These are phyloP conservation scores for Adansonia madagascariensis DNA, from an alignment of 441 rosid genomes.

Conservation along the genomic window DNA sequence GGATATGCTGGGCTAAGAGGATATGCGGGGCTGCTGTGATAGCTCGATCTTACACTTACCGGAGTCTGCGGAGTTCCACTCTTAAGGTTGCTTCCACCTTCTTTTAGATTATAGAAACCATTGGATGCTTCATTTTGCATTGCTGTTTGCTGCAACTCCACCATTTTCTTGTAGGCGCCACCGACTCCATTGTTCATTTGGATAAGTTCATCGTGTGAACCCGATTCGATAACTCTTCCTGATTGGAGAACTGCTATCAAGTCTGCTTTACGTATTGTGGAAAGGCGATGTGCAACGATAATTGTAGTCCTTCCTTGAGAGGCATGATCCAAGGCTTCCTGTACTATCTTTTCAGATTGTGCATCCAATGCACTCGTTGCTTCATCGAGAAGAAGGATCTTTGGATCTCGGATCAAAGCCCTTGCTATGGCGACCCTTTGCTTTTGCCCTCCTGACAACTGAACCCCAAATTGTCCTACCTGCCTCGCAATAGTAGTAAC, in stretches of 20 bases:
- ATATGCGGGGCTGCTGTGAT: constrained; percentile 30
- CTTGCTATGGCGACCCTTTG: constrained; percentile 52
- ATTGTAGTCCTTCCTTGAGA: constrained; percentile 47
- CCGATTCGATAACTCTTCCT: constrained; percentile 46
- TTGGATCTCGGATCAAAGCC: constrained; percentile 47
- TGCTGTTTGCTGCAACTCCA: constrained; percentile 38
- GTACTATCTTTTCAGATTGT: constrained; percentile 46
- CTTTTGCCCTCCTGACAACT: constrained; percentile 55
- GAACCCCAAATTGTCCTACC: constrained; percentile 51
- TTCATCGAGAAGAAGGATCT: constrained; percentile 45
- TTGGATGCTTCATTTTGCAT: constrained; percentile 28
- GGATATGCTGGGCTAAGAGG: constrained; percentile 31
- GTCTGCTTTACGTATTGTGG: constrained; percentile 44
- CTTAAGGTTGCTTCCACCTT: constrained; percentile 7
- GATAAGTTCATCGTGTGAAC: constrained; percentile 48
- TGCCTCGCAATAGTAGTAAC: constrained; percentile 19
- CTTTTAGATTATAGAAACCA: constrained; percentile 17
- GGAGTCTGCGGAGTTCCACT: constrained; percentile 28
- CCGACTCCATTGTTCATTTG: constrained; percentile 37
- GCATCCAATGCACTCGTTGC: constrained; percentile 53
- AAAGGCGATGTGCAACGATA: constrained; percentile 46
- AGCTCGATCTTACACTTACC: constrained; percentile 30
- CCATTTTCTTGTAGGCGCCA: constrained; percentile 43
- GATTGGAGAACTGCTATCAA: constrained; percentile 39
- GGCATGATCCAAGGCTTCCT: constrained; percentile 48